phyloP scores from a whole-genome alignment of 169 alveolate genomes.

The Eimeria sp. region DNA sequence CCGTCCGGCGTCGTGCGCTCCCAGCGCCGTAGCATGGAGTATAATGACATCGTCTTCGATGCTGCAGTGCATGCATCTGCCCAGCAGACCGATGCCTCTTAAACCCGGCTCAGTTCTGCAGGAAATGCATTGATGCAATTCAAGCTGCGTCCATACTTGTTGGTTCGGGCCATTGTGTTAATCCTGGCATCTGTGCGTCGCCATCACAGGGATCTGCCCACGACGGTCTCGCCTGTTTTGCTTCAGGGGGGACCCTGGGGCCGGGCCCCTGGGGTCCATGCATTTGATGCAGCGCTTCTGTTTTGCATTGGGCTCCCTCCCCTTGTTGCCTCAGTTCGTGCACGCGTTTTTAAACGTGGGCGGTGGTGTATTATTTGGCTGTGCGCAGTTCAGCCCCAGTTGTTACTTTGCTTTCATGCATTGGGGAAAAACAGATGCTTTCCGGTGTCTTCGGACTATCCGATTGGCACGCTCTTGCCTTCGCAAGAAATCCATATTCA shows the following conservation, averaged over 20 bases:
- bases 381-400: conserved; percentile 4
- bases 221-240: background rate
- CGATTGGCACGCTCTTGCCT: background rate
- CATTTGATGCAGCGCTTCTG: background rate
- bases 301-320: background rate
- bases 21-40: background rate
- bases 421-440: background rate
- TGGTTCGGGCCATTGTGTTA: conserved; percentile 11
- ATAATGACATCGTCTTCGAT: background rate
- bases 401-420: too few species aligned
- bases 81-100: background rate
- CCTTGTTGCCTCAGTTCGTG: background rate
- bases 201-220: conserved; percentile 14
- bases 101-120: background rate
- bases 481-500: too few species aligned
- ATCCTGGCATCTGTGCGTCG: conserved; percentile 14
- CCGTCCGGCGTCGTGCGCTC: conserved; percentile 6
- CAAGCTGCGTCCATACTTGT: background rate
- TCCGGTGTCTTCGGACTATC: background rate
- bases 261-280: background rate
- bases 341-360: conserved; percentile 2
- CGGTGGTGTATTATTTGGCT: background rate
- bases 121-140: background rate
- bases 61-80: conserved; percentile 18
- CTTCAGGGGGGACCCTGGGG: background rate